Base-by-base conservation (phyloP, 225 moss, liverwort and hornwort species). In the Rhytidiadelphus loreus region DNA sequence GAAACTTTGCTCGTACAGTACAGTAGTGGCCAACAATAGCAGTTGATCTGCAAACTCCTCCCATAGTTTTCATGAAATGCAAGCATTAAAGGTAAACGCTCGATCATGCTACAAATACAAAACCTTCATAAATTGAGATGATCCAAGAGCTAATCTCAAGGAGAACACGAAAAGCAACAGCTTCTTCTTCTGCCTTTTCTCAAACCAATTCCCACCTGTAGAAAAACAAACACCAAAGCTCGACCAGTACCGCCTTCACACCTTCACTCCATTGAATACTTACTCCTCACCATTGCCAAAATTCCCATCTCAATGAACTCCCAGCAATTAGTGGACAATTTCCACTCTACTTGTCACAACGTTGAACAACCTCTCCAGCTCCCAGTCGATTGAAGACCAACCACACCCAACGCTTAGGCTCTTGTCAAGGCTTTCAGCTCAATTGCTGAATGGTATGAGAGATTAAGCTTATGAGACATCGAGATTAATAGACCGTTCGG, bases 381-480 rank as follows among this genome's bases (percentile, higher is more conserved):
- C 35, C 50, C n/a, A 19, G 65, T 28, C 4, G 65, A 33, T 28
- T 4, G 44, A 22, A 20, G 22, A 10, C 15, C 22, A 22, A 43
- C 25, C 17, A 3, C 64, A 37, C 6, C 37, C 12, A 15, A 7
- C 32, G 39, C 28, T 39, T 0, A 1, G 12, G n/a, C 79, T 11
- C 26, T 7, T 4, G 28, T 18, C 39, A 16, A 6, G 20, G 8
- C 2, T 6, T 23, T 6, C 50, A 48, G 35, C 63, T 44, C 63
- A 82, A 37, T 50, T 16, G 50, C 64, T 25, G 64, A 25, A 37
- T 12, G 17, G 2, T 5, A 2, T 8, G 11, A 7, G 11, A 7
- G 24, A 25, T 48, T 6, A 5, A n/a, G n/a, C 0, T 17, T 19
- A 7, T 3, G 20, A 48, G 58, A 29, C n/a, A 32, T 4, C 6